Evolutionary conservation across 805 yeast species (phyloP), one percentile per base, ranked within the genome.

Genomic region (Cyberlindnera mrakii): DNA sequence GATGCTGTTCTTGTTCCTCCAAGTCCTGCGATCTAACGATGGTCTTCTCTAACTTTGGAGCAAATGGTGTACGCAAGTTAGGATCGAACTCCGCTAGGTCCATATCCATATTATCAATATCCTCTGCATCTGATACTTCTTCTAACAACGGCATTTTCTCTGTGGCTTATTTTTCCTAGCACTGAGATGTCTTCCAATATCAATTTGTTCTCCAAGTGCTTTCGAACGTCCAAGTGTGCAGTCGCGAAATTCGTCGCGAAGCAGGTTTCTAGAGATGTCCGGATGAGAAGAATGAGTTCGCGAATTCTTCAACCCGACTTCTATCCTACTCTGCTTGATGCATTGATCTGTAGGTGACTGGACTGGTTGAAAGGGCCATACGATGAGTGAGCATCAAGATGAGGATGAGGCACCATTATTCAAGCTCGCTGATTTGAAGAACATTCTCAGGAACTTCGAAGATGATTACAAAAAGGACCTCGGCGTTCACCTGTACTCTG

Each of bases 41-140:
- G 1, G 70, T 63, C 31, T 87, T 84, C 48, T 74, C 72, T 18
- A 81, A 75, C 52, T 74, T 71, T 39, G 89, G 88, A 1, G 90
- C 90, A 18, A 83, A 65, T 7, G 91, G 85, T 0, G 91, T 82
- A 34, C 63, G 72, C 49, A 84, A 65, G 33, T 65, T 62, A 19
- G 82, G 89, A 63, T 89, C 97, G 50, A 88, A 84, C 67, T 91
- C 95, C 4, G 95, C 95, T 23, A 90, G 70, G 64, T 90, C 96
- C 85, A 87, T 83, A 55, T 91, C 96, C 80, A 88, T 71, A 67
- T 89, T 82, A 59, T 90, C 97, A 65, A 91, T 80, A 54, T 83
- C 90, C 50, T 86, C 95, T 57, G 79, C 85, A 60, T 83, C 89
- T 44, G 69, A 71, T 45, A 85, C 79, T 53, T 84, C 90, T 60